phyloP scores from a whole-genome alignment of 2,329 filamentous ascomycete species.

The Cytospora mali region DNA sequence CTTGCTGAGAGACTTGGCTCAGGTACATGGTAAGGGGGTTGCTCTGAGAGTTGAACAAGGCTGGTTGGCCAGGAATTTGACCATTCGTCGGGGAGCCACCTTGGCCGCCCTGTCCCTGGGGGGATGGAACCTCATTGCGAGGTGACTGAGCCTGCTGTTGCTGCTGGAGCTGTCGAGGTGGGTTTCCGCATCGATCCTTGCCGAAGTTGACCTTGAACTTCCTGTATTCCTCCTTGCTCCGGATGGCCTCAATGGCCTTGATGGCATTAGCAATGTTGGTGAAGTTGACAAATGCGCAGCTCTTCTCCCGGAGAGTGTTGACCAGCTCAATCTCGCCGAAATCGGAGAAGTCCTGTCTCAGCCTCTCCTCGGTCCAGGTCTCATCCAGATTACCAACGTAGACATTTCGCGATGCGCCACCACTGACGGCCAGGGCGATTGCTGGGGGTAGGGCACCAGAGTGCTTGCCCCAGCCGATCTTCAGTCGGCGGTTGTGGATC shows the following conservation, averaged over 20 bases:
- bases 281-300: constrained; percentile 99
- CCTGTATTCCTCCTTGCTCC: constrained; percentile 93
- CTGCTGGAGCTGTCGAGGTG: constrained; percentile 80
- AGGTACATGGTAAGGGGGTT: constrained; percentile 95
- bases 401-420: constrained; percentile 96
- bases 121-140: constrained; percentile 61
- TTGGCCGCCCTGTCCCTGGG: constrained; percentile 62
- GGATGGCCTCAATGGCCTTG: constrained; percentile 96
- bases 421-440: constrained; percentile 93
- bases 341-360: constrained; percentile 95
- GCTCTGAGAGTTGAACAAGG: constrained; percentile 78
- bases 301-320: constrained; percentile 96
- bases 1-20: constrained; percentile 75
- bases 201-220: constrained; percentile 99
- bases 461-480: constrained; percentile 99
- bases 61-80: constrained; percentile 65
- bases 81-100: constrained; percentile 58
- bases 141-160: constrained; percentile 65
- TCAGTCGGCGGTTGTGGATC: constrained; percentile 97
- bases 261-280: constrained; percentile 99
- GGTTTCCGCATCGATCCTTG: constrained; percentile 97
- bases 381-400: constrained; percentile 98
- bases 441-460: constrained; percentile 94
- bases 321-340: constrained; percentile 98
- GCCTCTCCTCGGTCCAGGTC: constrained; percentile 92